Base-by-base conservation (phyloP, 768 basidiomycete genomes). In the Stropharia rugosoannulata region DNA sequence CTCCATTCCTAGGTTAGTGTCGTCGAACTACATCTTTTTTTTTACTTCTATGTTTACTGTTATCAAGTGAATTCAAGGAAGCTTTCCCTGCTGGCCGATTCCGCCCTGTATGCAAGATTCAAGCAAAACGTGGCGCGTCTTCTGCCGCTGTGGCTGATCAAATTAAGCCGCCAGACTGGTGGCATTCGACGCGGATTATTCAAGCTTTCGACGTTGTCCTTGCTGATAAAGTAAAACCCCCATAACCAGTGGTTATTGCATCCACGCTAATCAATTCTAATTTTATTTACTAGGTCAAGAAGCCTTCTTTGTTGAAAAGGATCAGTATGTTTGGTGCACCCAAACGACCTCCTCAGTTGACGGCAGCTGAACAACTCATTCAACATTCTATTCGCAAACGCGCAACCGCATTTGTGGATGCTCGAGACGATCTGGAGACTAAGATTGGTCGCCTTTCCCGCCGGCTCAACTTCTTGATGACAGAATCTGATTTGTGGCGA, bases 321-420 rank as follows among this genome's bases (percentile, higher is more conserved):
- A 82, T 97, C 66, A 87, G 85, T 64, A 84, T 84, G 52, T 86
- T 93, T 54, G 90, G 89, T 9, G 70, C 79, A n/a, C 76, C 78
- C 15, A 87, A 84, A 61, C 82, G 87, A 16, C 80, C 85, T 19
- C 90, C 90, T 27, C 82, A 83, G 62, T 76, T 95, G 44, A 89
- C 86, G 27, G 73, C 74, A 11, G 92, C 93, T 0, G 95, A 97
- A 68, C 90, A 93, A 70, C 79, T 85, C 55, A 89, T 95, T 58
- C 92, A 94, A 68, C 78, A 81, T 45, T 93, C 93, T 50, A 95
- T 97, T 69, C 87, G 95, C 61, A 90, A 90, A 69, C 89, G 95
- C 40, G 94, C 95, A n/a, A 90, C 89, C 3, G 93, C 93, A 37
- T 96, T 95, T 63, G 93, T 96, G 39, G 93, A 96, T 66, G 91